Conservation (phyloP, 2,329 filamentous ascomycete genomes). For the Diaporthe aspalathi region DNA sequence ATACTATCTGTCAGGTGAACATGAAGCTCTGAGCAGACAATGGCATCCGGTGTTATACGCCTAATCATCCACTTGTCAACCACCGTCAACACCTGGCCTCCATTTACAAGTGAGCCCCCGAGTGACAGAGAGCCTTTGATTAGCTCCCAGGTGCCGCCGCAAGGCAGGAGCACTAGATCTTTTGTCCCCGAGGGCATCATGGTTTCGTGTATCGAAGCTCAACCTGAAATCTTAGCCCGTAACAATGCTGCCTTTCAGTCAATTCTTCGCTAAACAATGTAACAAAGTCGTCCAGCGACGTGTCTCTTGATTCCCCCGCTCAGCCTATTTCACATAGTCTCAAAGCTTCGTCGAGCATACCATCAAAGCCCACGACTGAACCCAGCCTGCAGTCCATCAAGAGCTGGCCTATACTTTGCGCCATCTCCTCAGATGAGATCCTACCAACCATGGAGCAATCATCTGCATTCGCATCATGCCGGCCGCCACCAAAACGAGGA, state of each 20-base stretch:
- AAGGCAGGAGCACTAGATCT: not conserved
- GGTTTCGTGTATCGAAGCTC: too few species aligned
- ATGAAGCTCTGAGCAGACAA: too few species aligned
- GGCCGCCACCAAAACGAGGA: too few species aligned
- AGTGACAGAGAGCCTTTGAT: too few species aligned
- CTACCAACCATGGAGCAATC: not conserved
- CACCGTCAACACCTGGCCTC: too few species aligned
- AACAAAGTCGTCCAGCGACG: not conserved
- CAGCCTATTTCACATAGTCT: not conserved
- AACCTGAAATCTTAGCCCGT: too few species aligned
- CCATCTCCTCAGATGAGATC: too few species aligned
- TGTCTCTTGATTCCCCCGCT: not conserved
- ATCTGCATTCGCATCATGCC: not conserved
- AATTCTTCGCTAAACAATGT: not conserved
- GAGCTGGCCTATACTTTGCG: not conserved
- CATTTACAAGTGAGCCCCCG: not conserved
- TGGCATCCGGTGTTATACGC: too few species aligned
- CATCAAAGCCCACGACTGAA: too few species aligned
- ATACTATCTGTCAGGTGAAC: not conserved
- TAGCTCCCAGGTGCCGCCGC: too few species aligned
- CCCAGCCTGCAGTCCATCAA: not conserved
- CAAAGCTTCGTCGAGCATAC: not conserved
- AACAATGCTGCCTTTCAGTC: not conserved
- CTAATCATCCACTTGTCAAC: too few species aligned
- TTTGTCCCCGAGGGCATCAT: not conserved